phyloP scores from a whole-genome alignment of 202 grass and related monocot genomes.

The Panicum virgatum region DNA sequence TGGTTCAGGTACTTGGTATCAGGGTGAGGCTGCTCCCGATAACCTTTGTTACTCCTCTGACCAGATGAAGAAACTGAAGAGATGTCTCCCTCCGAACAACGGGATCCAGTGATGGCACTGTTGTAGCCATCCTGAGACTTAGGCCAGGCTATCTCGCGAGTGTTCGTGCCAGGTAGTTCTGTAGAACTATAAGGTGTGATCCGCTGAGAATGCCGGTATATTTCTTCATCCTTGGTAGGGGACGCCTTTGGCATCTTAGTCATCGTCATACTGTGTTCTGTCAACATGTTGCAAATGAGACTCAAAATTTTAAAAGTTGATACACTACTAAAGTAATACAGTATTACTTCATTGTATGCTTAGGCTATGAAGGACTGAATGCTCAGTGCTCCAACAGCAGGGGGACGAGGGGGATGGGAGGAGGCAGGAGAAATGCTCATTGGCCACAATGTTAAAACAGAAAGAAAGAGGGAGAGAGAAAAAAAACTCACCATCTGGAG shows the following conservation, averaged over 20 bases:
- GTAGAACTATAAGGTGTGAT: constrained; percentile 2
- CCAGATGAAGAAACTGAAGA: constrained; percentile 24
- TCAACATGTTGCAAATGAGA: constrained; percentile 43
- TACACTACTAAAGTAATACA: no score
- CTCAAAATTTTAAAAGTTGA: constrained; percentile 4
- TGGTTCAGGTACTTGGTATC: constrained; percentile 63
- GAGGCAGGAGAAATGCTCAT: neutral
- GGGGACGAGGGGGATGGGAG: no score
- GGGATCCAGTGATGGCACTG: constrained; percentile 1
- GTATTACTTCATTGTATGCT: neutral
- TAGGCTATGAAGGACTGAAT: constrained; percentile 3
- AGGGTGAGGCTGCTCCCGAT: constrained; percentile 31
- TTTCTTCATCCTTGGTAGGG: constrained; percentile 37
- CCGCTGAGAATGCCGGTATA: neutral
- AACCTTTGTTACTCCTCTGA: neutral
- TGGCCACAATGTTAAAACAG: neutral
- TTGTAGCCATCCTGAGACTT: neutral
- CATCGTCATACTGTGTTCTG: constrained; percentile 37
- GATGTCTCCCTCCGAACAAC: neutral
- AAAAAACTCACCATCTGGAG: constrained; percentile 51
- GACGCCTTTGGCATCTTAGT: constrained; percentile 49
- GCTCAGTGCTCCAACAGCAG: neutral
- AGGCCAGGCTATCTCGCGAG: constrained; percentile 16
- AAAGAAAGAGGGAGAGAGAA: neutral
- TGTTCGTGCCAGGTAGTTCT: constrained; percentile 8